Evolutionary conservation across 148 eudicot genomes (phyloP).

Genomic region (Suaeda aralocaspica): DNA sequence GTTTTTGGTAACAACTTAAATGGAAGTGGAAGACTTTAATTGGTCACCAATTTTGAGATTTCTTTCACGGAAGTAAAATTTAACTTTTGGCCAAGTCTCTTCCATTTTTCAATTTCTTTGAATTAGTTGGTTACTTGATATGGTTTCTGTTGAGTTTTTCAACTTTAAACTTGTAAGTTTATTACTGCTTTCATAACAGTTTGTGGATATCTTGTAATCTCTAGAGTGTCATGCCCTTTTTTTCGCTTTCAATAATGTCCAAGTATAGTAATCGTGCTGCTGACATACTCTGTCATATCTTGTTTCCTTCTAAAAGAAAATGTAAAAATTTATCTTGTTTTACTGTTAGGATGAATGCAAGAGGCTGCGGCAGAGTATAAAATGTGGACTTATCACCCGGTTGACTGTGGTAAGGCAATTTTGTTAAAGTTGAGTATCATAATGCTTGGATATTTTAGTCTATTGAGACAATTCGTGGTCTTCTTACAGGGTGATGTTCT

Average conservation of each 20-base stretch:
- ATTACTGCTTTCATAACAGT: background rate
- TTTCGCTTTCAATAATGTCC: background rate
- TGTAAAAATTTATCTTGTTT: constrained; percentile 28
- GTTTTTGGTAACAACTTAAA: too few species aligned
- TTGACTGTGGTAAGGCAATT: constrained; percentile 74
- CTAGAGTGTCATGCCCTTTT: background rate
- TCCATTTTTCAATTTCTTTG: background rate
- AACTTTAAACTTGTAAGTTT: too few species aligned
- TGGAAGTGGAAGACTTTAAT: background rate
- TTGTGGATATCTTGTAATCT: background rate
- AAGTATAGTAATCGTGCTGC: background rate
- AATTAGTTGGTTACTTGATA: background rate
- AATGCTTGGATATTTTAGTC: background rate
- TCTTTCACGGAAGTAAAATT: background rate
- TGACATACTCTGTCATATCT: background rate
- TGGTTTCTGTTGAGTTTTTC: background rate
- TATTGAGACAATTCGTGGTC: constrained; percentile 15
- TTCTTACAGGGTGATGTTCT: constrained; percentile 76
- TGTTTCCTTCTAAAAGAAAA: constrained; percentile 9
- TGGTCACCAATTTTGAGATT: background rate
- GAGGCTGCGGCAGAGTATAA: constrained; percentile 93
- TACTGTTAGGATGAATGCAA: constrained; percentile 86
- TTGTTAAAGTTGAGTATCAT: background rate
- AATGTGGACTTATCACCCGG: constrained; percentile 80
- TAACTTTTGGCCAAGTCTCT: background rate